These are phyloP conservation scores for Cryptosporidium sp. DNA, from an alignment of 169 alveolate species.

Conservation along the genomic window DNA sequence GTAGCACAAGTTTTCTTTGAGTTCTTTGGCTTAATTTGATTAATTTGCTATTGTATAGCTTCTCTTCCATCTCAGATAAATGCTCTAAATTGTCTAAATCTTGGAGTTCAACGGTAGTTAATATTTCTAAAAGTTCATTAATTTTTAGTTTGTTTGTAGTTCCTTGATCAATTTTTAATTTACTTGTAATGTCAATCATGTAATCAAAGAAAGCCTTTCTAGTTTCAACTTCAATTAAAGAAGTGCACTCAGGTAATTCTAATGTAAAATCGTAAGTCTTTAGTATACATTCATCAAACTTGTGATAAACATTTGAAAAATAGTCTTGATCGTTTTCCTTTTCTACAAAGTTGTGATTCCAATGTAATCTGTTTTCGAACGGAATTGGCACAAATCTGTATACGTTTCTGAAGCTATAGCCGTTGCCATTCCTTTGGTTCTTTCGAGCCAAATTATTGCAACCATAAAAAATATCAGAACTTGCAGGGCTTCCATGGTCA, in stretches of 20 bases:
- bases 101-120: slow-evolving; percentile 32
- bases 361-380: background rate
- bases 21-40: background rate
- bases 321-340: background rate
- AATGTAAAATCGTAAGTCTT: slow-evolving; percentile 32
- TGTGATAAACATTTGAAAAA: background rate
- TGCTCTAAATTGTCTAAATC: background rate
- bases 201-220: background rate
- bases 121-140: slow-evolving; percentile 44
- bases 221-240: background rate
- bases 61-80: background rate
- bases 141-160: slow-evolving; percentile 9
- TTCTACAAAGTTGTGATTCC: background rate
- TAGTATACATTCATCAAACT: slow-evolving; percentile 13
- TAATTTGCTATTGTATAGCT: background rate
- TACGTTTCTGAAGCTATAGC: slow-evolving; percentile 20
- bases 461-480: background rate
- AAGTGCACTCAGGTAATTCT: background rate
- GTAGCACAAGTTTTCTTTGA: slow-evolving; percentile 4
- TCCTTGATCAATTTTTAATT: background rate
- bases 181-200: background rate
- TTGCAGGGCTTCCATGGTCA: background rate
- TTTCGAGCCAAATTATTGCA: background rate
- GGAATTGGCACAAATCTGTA: slow-evolving; percentile 48
- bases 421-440: background rate